phyloP scores from a whole-genome alignment of 495 filamentous ascomycete species.

The Aspergillus wentii region DNA sequence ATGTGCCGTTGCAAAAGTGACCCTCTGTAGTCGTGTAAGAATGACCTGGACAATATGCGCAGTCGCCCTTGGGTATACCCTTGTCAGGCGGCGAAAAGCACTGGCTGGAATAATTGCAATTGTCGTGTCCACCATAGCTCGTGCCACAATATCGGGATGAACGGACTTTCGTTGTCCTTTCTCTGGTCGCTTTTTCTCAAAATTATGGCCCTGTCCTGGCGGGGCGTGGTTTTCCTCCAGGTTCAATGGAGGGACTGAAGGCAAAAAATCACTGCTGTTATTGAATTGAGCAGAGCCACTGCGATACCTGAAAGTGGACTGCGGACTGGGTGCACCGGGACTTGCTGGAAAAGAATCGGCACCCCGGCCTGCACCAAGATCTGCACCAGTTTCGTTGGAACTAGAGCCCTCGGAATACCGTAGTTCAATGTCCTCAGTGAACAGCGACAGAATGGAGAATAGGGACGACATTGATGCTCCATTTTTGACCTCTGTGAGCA shows the following conservation, averaged over 20 bases:
- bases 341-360: slow-evolving; percentile 44
- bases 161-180: slow-evolving; percentile 63
- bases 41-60: slow-evolving; percentile 98
- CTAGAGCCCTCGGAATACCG: slow-evolving; percentile 47
- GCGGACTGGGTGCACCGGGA: slow-evolving; percentile 30
- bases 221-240: slow-evolving; percentile 49
- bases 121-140: slow-evolving; percentile 95
- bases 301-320: slow-evolving; percentile 19
- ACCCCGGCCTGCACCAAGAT: slow-evolving; percentile 24
- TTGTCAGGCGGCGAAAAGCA: slow-evolving; percentile 89
- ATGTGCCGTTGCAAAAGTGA: slow-evolving; percentile 90
- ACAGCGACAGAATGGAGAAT: slow-evolving; percentile 93
- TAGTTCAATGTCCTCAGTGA: slow-evolving; percentile 90
- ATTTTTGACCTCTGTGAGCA: slow-evolving; percentile 96
- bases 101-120: slow-evolving; percentile 97
- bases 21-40: slow-evolving; percentile 84
- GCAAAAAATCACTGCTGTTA: slow-evolving; percentile 20
- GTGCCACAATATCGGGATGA: slow-evolving; percentile 93
- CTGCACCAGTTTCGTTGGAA: slow-evolving; percentile 38
- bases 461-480: slow-evolving; percentile 97
- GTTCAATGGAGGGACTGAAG: slow-evolving; percentile 67
- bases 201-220: slow-evolving; percentile 11
- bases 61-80: slow-evolving; percentile 91
- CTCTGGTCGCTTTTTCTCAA: slow-evolving; percentile 23
- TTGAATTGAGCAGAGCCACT: slow-evolving; percentile 12